These are phyloP conservation scores for Scenedesmus sp. DNA, from an alignment of 163 green algal species.

Conservation along the genomic window DNA sequence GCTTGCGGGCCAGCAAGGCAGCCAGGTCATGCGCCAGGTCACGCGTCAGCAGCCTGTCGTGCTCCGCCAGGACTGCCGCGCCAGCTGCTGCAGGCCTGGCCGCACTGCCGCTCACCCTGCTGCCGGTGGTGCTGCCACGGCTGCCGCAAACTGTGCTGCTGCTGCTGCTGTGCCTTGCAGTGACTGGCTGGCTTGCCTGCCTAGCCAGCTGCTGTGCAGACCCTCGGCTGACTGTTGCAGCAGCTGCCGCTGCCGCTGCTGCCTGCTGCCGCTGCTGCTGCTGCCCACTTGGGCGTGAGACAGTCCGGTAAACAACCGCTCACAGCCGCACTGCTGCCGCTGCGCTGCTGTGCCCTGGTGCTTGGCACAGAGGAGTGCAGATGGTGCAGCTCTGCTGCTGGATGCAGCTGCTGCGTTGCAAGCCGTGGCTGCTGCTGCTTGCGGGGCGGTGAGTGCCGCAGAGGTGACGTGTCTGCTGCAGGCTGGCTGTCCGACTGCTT, in stretches of 20 bases:
- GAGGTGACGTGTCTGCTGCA: background rate
- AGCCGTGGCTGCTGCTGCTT: background rate
- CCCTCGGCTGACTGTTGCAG: too few species aligned
- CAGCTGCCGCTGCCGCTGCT: background rate
- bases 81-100: background rate
- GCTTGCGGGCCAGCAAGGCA: background rate
- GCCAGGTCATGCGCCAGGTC: background rate
- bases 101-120: background rate
- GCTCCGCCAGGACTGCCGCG: background rate
- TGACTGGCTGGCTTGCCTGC: too few species aligned
- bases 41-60: background rate
- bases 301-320: background rate
- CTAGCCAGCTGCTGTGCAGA: too few species aligned
- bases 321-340: background rate
- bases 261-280: slow-evolving; percentile 1
- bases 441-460: background rate
- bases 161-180: background rate
- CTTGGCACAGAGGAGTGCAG: background rate
- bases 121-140: background rate
- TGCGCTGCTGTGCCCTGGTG: background rate
- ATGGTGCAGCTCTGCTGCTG: background rate
- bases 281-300: background rate
- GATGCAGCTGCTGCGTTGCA: background rate
- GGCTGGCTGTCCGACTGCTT: background rate
- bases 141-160: too few species aligned